Evolutionary conservation across 78 protist species (phyloP).

Genomic region (Cavenderia fasciculata): DNA sequence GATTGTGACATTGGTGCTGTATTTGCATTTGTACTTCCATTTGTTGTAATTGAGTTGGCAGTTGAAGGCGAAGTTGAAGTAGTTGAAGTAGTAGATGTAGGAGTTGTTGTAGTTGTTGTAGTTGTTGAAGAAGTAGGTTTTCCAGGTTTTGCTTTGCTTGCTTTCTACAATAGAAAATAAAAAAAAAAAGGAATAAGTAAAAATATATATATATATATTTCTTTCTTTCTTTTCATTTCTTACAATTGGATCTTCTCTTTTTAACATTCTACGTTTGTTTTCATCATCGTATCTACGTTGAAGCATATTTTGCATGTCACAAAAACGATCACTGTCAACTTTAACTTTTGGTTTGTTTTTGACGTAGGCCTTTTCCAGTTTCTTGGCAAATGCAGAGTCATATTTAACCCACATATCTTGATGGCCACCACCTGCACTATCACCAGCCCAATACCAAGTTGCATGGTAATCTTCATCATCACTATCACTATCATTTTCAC

Average conservation of each 20-base stretch:
- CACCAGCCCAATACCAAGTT: slow-evolving; percentile 76
- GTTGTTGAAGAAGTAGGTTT: neutral
- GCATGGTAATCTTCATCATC: slow-evolving; percentile 59
- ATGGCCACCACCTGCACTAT: slow-evolving; percentile 67
- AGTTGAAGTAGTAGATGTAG: neutral
- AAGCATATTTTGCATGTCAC: slow-evolving; percentile 63
- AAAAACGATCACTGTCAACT: slow-evolving; percentile 54
- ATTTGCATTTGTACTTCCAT: neutral
- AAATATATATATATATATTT: too few relatives aligned
- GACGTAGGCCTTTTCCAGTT: slow-evolving; percentile 34
- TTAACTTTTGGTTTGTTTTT: neutral
- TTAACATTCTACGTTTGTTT: slow-evolving; percentile 37
- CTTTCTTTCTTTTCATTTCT: too few relatives aligned
- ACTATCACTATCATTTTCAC: slow-evolving; percentile 2
- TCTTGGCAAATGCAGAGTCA: neutral
- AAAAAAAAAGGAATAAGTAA: too few relatives aligned
- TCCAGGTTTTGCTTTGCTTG: too few relatives aligned
- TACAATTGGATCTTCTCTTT: too few relatives aligned
- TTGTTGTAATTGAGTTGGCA: neutral
- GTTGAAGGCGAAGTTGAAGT: slow-evolving; percentile 10
- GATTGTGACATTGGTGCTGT: neutral
- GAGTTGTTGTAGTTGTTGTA: neutral
- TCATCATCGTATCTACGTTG: slow-evolving; percentile 57
- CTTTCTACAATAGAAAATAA: too few relatives aligned
- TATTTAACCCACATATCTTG: slow-evolving; percentile 66